Conservation (phyloP, 208 protist genomes). For the Leptomonas seymouri region DNA sequence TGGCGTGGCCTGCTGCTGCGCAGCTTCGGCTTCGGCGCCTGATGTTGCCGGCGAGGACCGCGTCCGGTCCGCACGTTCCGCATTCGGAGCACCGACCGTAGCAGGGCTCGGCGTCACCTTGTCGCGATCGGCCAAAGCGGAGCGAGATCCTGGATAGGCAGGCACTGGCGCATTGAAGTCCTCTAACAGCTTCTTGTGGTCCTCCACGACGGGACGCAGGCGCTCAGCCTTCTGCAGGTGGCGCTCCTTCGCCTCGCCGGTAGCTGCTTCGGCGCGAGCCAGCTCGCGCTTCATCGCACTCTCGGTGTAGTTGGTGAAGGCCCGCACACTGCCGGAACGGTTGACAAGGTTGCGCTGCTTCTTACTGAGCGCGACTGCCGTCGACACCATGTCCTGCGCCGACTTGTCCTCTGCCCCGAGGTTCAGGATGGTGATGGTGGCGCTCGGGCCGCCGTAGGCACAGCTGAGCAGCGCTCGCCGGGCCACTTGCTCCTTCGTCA, state of each 20-base stretch:
- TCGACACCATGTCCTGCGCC: slow-evolving; percentile 35
- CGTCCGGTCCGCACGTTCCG: too few relatives aligned
- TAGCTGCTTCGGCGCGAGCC: slow-evolving; percentile 11
- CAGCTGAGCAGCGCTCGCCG: slow-evolving; percentile 34
- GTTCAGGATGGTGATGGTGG: slow-evolving; percentile 43
- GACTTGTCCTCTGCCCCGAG: slow-evolving; percentile 32
- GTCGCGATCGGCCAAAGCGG: not conserved
- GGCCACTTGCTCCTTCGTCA: slow-evolving; percentile 22
- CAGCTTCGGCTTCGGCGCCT: too few relatives aligned
- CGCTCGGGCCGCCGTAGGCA: slow-evolving; percentile 42
- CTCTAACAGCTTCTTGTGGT: slow-evolving; percentile 37
- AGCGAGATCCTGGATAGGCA: slow-evolving; percentile 20
- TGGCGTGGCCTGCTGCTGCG: not conserved
- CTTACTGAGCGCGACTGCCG: slow-evolving; percentile 36
- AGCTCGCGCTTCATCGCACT: slow-evolving; percentile 34
- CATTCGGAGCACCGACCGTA: too few relatives aligned
- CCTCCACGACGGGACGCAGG: slow-evolving; percentile 36
- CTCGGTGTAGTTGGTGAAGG: slow-evolving; percentile 45
- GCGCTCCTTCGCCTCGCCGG: slow-evolving; percentile 20
- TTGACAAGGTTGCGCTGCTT: slow-evolving; percentile 40
- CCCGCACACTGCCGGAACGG: slow-evolving; percentile 38
- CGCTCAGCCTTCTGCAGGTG: slow-evolving; percentile 37
- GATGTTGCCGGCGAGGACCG: too few relatives aligned
- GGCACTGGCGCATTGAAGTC: slow-evolving; percentile 39
- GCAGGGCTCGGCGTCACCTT: too few relatives aligned